Percentiles rank a stretch among this genome's conserved stretches.
Conservation (phyloP, 176 grass and related monocot species). For the Olyra latifolia region DNA sequence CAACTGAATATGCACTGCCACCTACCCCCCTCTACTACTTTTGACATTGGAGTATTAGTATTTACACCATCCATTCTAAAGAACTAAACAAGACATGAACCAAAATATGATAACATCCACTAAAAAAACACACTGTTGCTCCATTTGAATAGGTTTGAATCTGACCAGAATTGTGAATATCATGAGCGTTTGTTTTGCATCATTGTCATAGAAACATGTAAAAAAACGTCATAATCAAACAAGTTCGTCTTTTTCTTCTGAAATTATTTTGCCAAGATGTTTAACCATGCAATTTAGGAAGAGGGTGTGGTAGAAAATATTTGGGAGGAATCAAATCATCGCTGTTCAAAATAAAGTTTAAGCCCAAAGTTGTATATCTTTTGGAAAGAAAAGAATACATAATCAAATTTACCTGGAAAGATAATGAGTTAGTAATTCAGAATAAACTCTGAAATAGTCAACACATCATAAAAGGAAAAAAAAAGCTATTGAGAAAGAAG, state of each 20-base stretch:
- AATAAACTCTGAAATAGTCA: conserved; percentile 26
- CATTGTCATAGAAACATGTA: background rate
- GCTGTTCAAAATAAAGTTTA: background rate
- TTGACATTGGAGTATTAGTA: background rate
- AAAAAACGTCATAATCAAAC: background rate
- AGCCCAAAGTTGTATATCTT: background rate
- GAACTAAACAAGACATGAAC: background rate
- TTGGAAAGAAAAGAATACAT: background rate
- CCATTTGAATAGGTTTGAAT: background rate
- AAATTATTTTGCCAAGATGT: background rate
- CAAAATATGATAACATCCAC: background rate
- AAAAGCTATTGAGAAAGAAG: background rate
- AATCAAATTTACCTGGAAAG: conserved; percentile 12
- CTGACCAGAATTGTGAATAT: background rate
- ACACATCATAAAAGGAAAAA: background rate
- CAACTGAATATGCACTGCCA: background rate
- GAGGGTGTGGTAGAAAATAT: background rate
- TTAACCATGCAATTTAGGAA: conserved; percentile 15
- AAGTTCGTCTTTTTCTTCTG: background rate
- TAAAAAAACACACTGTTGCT: background rate
- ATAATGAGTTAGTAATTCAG: background rate
- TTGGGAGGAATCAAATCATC: background rate
- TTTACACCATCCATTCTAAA: background rate
- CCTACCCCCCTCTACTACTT: background rate
- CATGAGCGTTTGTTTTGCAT: background rate